phyloP scores from a whole-genome alignment of 768 basidiomycete genomes.

The Termitomyces sp. region DNA sequence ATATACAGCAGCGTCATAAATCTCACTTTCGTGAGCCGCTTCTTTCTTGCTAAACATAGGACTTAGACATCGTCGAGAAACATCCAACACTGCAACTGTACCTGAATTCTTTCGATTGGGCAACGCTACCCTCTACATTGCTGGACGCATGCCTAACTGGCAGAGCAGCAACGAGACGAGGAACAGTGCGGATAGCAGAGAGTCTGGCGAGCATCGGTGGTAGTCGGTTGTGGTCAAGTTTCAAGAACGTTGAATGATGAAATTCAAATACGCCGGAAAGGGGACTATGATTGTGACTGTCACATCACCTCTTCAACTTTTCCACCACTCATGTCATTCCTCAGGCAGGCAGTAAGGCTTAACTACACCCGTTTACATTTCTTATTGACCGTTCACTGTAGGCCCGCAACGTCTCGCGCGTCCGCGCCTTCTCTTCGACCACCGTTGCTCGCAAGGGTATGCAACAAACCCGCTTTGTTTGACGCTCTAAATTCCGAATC shows the following conservation, averaged over 20 bases:
- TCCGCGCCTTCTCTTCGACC: conserved; percentile 59
- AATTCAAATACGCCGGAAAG: conserved; percentile 13
- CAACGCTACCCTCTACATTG: conserved; percentile 52
- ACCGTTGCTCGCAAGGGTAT: conserved; percentile 62
- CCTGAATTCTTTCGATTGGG: conserved; percentile 62
- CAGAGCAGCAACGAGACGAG: conserved; percentile 30
- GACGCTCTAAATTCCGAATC: conserved; percentile 32
- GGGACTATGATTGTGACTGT: conserved; percentile 29
- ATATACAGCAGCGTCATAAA: not conserved
- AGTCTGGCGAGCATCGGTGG: conserved; percentile 39
- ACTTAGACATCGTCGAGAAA: conserved; percentile 16
- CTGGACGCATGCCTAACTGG: conserved; percentile 38
- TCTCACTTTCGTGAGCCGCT: conserved; percentile 56
- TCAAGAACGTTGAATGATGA: conserved; percentile 6
- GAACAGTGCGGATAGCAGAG: conserved; percentile 38
- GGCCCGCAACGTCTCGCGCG: conserved; percentile 50
- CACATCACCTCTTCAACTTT: conserved; percentile 43
- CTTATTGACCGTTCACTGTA: conserved; percentile 20
- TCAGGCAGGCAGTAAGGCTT: conserved; percentile 57
- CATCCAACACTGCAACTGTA: conserved; percentile 24
- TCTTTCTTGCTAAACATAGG: conserved; percentile 57
- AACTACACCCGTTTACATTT: not conserved
- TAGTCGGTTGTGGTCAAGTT: conserved; percentile 13
- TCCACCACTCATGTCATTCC: conserved; percentile 61
- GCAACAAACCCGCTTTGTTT: conserved; percentile 14